Conservation (phyloP, 2,329 filamentous ascomycete genomes). For the Diplodia sapinea region DNA sequence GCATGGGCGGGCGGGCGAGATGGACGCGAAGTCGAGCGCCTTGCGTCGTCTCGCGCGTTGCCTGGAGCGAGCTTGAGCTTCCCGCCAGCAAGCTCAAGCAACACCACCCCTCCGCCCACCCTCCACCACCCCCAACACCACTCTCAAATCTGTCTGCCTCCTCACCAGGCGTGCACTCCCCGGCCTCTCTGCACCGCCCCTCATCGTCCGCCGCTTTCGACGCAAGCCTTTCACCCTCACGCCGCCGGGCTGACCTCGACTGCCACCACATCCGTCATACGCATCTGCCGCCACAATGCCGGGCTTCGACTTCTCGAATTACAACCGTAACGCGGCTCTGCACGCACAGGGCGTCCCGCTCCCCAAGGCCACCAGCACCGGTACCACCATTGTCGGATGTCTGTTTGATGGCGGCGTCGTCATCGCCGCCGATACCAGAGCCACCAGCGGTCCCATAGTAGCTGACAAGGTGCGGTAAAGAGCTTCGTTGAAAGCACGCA, state of each 20-base stretch:
- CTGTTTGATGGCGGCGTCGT: constrained; percentile 97
- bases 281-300: constrained; percentile 65
- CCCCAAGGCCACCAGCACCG: constrained; percentile 97
- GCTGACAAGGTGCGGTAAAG: constrained; percentile 78
- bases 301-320: constrained; percentile 99
- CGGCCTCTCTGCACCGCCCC: not conserved
- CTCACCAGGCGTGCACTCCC: not conserved
- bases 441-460: constrained; percentile 95
- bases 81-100: not conserved
- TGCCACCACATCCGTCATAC: constrained; percentile 11
- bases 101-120: not conserved
- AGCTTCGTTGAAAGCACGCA: not conserved
- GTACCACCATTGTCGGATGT: constrained; percentile 98
- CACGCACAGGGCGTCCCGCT: constrained; percentile 92
- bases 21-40: constrained; percentile 27
- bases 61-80: constrained; percentile 22
- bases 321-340: constrained; percentile 97
- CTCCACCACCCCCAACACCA: too few relatives aligned
- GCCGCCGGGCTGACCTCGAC: constrained; percentile 1
- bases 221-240: not conserved
- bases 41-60: constrained; percentile 29
- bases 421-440: constrained; percentile 97
- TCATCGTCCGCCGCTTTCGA: not conserved
- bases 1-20: constrained; percentile 1
- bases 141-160: not conserved